These are phyloP conservation scores for Verticillium tricorpus DNA, from an alignment of 2,329 filamentous ascomycete species.

Conservation along the genomic window DNA sequence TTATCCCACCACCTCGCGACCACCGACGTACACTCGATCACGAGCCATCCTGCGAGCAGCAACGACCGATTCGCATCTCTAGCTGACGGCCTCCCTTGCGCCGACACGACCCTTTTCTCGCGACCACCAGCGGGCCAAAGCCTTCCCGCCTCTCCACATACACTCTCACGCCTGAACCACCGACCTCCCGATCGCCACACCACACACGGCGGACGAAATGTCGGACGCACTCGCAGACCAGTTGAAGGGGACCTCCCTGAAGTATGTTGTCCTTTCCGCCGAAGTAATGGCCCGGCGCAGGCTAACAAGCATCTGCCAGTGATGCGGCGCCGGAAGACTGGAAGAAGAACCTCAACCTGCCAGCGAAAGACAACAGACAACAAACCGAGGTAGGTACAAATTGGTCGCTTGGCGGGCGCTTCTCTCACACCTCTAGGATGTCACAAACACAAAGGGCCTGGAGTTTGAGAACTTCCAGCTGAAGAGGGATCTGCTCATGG, in stretches of 20 bases:
- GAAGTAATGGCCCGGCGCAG: conserved; percentile 10
- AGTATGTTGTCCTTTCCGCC: conserved; percentile 21
- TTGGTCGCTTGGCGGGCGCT: background rate
- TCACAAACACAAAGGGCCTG: conserved; percentile 93
- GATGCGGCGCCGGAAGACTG: conserved; percentile 57
- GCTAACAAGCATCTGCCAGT: conserved; percentile 39
- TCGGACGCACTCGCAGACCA: conserved; percentile 41
- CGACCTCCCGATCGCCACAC: background rate
- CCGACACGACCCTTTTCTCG: background rate
- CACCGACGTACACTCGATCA: background rate
- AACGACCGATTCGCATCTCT: background rate
- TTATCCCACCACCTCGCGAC: background rate
- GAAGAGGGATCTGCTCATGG: conserved; percentile 94
- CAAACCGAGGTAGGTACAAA: conserved; percentile 68
- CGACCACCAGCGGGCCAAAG: background rate
- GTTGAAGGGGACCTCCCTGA: conserved; percentile 36
- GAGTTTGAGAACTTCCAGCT: conserved; percentile 97
- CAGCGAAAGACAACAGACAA: conserved; percentile 68
- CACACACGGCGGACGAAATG: conserved; percentile 22
- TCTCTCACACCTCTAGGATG: conserved; percentile 61
- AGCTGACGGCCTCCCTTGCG: background rate
- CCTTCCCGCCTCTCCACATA: background rate
- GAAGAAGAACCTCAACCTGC: conserved; percentile 69
- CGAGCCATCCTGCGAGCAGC: background rate
- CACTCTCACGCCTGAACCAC: background rate